phyloP scores from a whole-genome alignment of 345 rosid genomes.

The Eucalyptus viminalis region DNA sequence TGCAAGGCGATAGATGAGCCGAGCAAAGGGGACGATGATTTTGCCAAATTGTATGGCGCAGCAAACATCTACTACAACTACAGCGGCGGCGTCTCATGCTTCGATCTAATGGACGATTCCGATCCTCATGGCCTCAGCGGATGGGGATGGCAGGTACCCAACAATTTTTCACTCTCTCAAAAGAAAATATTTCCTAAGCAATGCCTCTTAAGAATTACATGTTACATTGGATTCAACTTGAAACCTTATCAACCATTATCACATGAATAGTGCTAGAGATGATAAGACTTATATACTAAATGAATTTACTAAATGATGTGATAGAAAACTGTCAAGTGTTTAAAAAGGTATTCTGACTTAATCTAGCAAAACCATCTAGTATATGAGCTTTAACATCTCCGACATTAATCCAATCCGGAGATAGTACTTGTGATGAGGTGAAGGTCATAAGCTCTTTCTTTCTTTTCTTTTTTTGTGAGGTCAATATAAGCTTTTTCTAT shows the following conservation, averaged over 20 bases:
- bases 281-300: neutral
- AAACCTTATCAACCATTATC: neutral
- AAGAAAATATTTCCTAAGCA: neutral
- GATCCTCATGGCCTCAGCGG: conserved; percentile 35
- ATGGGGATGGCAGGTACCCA: conserved; percentile 50
- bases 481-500: neutral
- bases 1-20: conserved; percentile 51
- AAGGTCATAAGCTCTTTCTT: neutral
- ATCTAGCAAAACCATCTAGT: neutral
- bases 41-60: conserved; percentile 34
- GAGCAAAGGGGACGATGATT: conserved; percentile 20
- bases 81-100: conserved; percentile 32
- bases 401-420: neutral
- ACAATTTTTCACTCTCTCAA: neutral
- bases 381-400: neutral
- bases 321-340: neutral
- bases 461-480: neutral
- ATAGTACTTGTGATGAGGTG: neutral
- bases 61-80: conserved; percentile 40
- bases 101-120: conserved; percentile 4
- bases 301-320: neutral
- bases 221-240: neutral
- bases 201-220: neutral
- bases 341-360: neutral
- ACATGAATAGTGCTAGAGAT: neutral